A percentile compares a stretch with the other conserved stretches of the same genome.
phyloP scores from a whole-genome alignment of 331 rosid species.

The Prunus yedoensis region DNA sequence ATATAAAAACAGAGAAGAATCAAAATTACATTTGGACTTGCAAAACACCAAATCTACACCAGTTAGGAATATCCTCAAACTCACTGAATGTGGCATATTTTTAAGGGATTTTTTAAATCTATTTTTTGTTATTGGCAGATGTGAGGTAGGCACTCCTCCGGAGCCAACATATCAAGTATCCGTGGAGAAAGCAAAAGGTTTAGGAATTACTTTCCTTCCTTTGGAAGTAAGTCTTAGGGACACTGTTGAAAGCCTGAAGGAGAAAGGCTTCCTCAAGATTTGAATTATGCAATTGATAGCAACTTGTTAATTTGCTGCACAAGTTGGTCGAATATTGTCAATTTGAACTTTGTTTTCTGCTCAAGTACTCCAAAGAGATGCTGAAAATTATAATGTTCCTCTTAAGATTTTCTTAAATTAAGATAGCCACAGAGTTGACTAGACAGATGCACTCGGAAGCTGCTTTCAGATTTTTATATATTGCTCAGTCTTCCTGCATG shows the following conservation, averaged over 20 bases:
- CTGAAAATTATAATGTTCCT: too few species aligned
- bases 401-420: background rate
- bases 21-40: background rate
- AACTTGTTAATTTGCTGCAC: background rate
- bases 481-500: background rate
- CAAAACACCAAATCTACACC: too few species aligned
- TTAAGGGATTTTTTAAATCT: background rate
- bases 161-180: conserved; percentile 29
- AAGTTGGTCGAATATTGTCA: too few species aligned
- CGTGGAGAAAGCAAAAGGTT: conserved; percentile 34
- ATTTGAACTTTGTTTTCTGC: too few species aligned
- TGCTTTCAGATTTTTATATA: background rate
- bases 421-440: background rate
- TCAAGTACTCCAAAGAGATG: too few species aligned
- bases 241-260: conserved; percentile 33
- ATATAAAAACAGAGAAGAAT: too few species aligned
- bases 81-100: background rate
- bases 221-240: conserved; percentile 32
- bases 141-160: conserved; percentile 11
- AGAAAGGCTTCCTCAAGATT: conserved; percentile 32
- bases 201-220: conserved; percentile 38
- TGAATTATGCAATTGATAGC: conserved; percentile 10
- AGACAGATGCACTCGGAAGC: background rate
- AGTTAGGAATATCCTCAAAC: too few species aligned
- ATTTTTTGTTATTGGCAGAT: conserved; percentile 32